These are phyloP conservation scores for Phalaenopsis aphrodite DNA, from an alignment of 106 monocot species.

Conservation along the genomic window DNA sequence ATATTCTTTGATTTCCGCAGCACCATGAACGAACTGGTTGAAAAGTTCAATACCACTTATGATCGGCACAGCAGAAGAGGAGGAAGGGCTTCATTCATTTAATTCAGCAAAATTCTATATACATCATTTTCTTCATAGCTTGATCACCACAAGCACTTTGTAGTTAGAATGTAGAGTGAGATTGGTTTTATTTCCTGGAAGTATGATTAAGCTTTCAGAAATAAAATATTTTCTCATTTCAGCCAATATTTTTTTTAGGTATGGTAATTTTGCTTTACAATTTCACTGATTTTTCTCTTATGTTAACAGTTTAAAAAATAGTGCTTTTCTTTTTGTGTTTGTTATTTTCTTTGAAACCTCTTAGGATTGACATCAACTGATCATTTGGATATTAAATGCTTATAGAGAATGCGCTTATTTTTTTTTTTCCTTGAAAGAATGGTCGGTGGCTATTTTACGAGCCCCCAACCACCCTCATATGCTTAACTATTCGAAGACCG, in stretches of 20 bases:
- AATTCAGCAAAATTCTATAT: background rate
- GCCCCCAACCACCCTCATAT: no score
- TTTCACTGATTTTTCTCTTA: no score
- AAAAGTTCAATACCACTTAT: slow-evolving; percentile 77
- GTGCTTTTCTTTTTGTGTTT: no score
- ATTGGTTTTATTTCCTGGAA: background rate
- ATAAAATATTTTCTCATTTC: background rate
- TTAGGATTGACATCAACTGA: no score
- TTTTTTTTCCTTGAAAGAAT: no score
- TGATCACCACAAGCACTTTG: background rate
- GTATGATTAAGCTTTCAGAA: background rate
- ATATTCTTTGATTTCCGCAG: slow-evolving; percentile 21
- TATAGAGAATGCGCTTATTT: no score
- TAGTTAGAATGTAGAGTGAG: background rate
- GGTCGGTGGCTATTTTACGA: no score
- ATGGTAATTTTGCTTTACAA: no score
- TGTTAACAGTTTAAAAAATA: no score
- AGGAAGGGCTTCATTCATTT: slow-evolving; percentile 71
- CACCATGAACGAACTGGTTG: slow-evolving; percentile 88
- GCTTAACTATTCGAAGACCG: no score
- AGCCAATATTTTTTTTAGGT: background rate
- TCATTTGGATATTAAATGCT: no score
- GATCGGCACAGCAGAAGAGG: slow-evolving; percentile 78
- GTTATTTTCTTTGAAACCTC: no score
- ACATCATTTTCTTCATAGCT: slow-evolving; percentile 1